Evolutionary conservation across 2,329 filamentous ascomycete species (phyloP), one percentile per base, ranked within the genome.

Genomic region (Cordyceps javanica): DNA sequence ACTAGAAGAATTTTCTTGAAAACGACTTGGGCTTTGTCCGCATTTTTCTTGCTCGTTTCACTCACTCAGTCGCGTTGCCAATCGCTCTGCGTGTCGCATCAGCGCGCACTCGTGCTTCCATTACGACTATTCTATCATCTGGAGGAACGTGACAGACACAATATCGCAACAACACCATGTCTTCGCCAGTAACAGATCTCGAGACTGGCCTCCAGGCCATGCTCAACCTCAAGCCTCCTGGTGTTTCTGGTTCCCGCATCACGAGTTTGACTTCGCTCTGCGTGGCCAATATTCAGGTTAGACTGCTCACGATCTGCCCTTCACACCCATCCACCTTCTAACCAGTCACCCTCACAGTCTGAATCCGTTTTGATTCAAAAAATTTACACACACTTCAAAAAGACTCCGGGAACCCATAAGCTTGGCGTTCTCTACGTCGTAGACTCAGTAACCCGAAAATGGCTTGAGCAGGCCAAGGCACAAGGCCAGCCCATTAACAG

Each of bases 371-470:
- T 99, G 69, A 90, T 97, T 67, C 91, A 96, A 73, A 97, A 96
- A 73, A 88, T 99, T 69, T 96, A 90, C 77, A 95, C 92, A 64
- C 92, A 97, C 70, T 95, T 97, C 82, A 96, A 95, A 76, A 96
- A 94, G 75, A 88, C 92, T 65, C 90, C 91, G 60, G 86, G 86
- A 72, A 96, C 91, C 72, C 93, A 99, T 83, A 99, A 99, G 78
- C 83, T 99, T 74, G 94, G 94, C 77, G 92, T 97, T 70, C 87
- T 99, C 77, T 99, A 99, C 87, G 92, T 97, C 77, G 90, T 99
- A 92, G 94, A 99, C 82, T 96, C 93, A 80, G 92, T 99, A 83
- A 93, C 92, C 74, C 91, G 94, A 76, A 93, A 95, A 79, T 99
- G 94, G 93, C 86, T 96, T 79, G 93, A 97, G 74, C 89, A 91